Conservation (phyloP, 139 green algal species). For the Micractinium sp. region DNA sequence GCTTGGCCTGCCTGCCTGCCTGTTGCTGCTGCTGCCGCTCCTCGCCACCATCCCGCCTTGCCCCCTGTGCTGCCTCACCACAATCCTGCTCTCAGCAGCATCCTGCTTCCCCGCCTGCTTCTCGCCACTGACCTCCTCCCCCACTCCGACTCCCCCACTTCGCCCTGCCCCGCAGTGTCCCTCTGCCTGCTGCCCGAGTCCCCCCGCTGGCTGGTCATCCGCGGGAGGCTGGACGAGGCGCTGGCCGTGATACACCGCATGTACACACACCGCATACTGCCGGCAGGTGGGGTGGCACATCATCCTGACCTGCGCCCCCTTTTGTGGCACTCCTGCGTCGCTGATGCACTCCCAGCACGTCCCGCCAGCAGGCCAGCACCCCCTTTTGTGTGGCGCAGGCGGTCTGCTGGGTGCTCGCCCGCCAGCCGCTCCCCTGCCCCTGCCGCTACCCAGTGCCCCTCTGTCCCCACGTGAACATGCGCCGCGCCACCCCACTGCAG, state of each 20-base stretch:
- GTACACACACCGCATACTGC: slow-evolving; percentile 44
- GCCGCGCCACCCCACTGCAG: no score
- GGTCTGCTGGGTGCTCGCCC: no score
- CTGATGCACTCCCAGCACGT: no score
- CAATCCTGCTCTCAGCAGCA: background rate
- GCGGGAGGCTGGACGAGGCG: slow-evolving; percentile 69
- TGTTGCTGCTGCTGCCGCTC: no score
- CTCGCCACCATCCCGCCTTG: background rate
- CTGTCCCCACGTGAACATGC: no score
- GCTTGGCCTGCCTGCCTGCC: background rate
- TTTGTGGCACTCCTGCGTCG: no score
- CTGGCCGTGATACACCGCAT: slow-evolving; percentile 72
- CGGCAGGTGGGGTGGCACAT: slow-evolving; percentile 11
- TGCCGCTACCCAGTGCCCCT: no score
- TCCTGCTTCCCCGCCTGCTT: background rate
- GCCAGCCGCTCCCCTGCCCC: no score
- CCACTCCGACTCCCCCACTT: background rate
- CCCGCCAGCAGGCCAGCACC: no score
- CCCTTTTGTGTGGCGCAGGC: no score
- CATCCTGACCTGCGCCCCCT: background rate
- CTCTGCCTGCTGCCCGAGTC: slow-evolving; percentile 83
- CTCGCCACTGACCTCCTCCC: background rate
- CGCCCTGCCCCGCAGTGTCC: slow-evolving; percentile 34
- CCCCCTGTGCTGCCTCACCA: no score
- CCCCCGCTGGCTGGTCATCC: slow-evolving; percentile 82